Evolutionary conservation across 495 filamentous ascomycete genomes (phyloP).

Genomic region (Annulohypoxylon bovei): DNA sequence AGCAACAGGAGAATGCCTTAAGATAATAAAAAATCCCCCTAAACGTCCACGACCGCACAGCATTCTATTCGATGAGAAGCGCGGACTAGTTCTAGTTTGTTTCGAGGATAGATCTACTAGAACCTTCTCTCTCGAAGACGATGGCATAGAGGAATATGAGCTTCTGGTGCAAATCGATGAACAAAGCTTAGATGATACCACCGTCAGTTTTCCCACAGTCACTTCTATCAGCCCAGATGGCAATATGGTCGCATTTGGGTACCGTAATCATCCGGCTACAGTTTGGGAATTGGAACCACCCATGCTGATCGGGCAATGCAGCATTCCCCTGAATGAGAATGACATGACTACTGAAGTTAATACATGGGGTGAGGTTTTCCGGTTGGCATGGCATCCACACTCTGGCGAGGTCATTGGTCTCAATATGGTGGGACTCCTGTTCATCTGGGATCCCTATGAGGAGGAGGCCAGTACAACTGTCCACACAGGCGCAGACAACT

Average conservation of each 20-base stretch:
- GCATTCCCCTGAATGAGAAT: background rate
- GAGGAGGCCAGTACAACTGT: background rate
- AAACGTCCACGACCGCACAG: slow-evolving; percentile 34
- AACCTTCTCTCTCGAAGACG: background rate
- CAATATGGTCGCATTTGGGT: background rate
- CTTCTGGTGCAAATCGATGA: background rate
- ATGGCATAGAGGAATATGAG: background rate
- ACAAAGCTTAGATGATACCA: background rate
- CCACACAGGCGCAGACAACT: background rate
- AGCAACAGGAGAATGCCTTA: slow-evolving; percentile 15
- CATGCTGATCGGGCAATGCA: background rate
- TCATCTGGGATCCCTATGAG: slow-evolving; percentile 1
- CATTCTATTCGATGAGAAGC: slow-evolving; percentile 25
- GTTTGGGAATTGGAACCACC: background rate
- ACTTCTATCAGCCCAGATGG: background rate
- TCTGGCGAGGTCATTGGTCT: background rate
- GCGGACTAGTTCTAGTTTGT: background rate
- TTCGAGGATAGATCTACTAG: background rate
- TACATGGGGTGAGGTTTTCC: background rate
- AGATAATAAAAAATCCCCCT: slow-evolving; percentile 25
- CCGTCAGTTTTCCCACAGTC: background rate
- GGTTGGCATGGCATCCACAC: background rate
- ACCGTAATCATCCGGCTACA: background rate
- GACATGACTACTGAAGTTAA: background rate
- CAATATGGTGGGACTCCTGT: background rate